Evolutionary conservation across 2,329 filamentous ascomycete species (phyloP), one percentile per base, ranked within the genome.

Genomic region (Grosmannia clavigera): DNA sequence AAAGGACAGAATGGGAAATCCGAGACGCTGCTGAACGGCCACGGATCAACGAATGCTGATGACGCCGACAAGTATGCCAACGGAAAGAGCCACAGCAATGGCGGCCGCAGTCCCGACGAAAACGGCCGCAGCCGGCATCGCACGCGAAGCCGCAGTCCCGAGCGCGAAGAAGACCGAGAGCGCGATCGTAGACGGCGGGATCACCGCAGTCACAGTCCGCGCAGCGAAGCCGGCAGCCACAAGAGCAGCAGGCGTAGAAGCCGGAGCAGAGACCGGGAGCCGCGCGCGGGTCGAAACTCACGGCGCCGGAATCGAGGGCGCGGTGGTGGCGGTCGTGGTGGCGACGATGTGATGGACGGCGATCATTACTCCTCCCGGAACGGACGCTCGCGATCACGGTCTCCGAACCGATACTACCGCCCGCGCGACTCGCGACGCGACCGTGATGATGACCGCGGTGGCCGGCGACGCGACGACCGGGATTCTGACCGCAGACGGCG

Each of bases 231-330:
- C 68, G 87, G 86, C 71, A 91, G 87, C 76, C 84, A 88, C 74
- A 88, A 85, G 79, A 90, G 88, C 81, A 87, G 85, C 87, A 74
- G 85, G 78, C 87, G 85, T 70, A 82, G 88, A 78, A 90, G 87
- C 74, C 83, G 83, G 74, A 91, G 87, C 73, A 85, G 86, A 70
- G 87, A 90, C 73, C 85, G 86, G 69, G 87, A 90, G 73, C 46
- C 40, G 5, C 35, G 51, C 31, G 86, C 87, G 67, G 82, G 84
- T 71, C 84, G 85, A 75, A 82, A 85, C 75, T 82, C 84, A 77
- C 86, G 86, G 70, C 85, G 86, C 73, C 81, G 57, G 33, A 58
- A 86, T 22, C 11, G 58, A 3, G 27, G 50, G 4, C 43, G 60
- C 25, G 51, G 53, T 19, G 35, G 59, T 19, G 46, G 51, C 11